Base-by-base conservation (phyloP, 1,284 basidiomycete species). In the Rhodotorula mucilaginosa region DNA sequence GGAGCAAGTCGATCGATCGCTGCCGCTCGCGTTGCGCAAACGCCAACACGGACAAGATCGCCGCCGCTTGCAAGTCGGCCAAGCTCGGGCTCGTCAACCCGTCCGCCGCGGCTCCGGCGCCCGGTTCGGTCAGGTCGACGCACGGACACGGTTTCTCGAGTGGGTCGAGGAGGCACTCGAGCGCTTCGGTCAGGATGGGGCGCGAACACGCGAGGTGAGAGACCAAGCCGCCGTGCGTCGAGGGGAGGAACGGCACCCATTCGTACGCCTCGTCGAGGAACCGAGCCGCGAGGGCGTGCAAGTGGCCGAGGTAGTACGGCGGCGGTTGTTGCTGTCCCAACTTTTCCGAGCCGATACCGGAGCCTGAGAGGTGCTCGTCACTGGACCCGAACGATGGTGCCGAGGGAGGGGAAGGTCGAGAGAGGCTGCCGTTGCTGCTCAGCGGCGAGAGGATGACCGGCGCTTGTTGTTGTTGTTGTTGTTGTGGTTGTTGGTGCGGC, bases 241-340 rank as follows among this genome's bases (percentile, higher is more conserved):
- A 18, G 12, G 68, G 68, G 21, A 69, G 63, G 44, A 69, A 39
- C 4, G 68, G 68, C 5, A 31, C 46, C 68, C 68, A 69, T 12
- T 44, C 19, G 64, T 65, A 61, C 26, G 64, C 58, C 6, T 64
- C 63, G 23, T 31, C 21, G 52, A 69, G 29, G 58, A 61, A 69
- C 5, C 47, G 61, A 8, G 54, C 58, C 29, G 51, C 68, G 44
- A 69, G 23, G 5, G 52, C 23, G 60, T 21, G 23, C 21, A 44
- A 39, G n/a, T 15, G 61, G 13, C 47, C 21, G 46, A 31, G 39
- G 31, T 16, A 29, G 29, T 19, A 18, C 12, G 5, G 62, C 29
- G 58, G 68, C 63, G n/a, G 34, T 5, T 34, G 52, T 29, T 39
- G n/a, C 23, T n/a, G 51, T 12, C 10, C 21, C 51, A 21, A 8